Evolutionary conservation across 2,329 filamentous ascomycete genomes (phyloP).

Genomic region (Magnaporthiopsis rhizophila): DNA sequence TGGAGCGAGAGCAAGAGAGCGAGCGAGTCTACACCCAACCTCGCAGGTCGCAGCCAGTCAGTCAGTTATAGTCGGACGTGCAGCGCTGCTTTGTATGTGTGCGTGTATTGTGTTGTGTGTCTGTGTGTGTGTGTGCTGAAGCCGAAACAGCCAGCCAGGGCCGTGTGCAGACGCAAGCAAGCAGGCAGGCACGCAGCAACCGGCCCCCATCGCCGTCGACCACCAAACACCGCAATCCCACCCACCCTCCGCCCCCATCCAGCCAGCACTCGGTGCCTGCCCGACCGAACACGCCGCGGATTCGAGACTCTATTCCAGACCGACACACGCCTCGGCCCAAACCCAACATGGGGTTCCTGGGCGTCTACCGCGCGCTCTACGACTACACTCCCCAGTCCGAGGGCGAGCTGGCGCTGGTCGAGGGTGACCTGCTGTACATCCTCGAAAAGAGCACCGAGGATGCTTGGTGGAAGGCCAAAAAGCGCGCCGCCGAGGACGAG

Average conservation of each 20-base stretch:
- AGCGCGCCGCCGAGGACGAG: conserved; percentile 73
- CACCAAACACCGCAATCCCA: not conserved
- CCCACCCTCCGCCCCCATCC: too few species aligned
- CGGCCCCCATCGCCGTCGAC: not conserved
- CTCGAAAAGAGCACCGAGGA: conserved; percentile 57
- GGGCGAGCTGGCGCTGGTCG: conserved; percentile 16
- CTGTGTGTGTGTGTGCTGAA: not conserved
- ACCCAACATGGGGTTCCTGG: conserved; percentile 16
- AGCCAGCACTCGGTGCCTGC: not conserved
- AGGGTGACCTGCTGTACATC: conserved; percentile 17
- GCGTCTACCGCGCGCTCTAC: conserved; percentile 17
- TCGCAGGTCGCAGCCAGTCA: not conserved
- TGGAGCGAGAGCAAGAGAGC: not conserved
- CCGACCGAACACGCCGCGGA: not conserved
- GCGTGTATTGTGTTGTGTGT: not conserved
- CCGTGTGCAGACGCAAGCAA: not conserved
- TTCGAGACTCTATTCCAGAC: not conserved
- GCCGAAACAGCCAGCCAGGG: not conserved
- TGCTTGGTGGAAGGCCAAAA: conserved; percentile 96
- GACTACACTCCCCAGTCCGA: conserved; percentile 19
- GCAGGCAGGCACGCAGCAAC: not conserved
- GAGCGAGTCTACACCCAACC: not conserved
- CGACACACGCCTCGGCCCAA: not conserved
- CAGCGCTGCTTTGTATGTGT: not conserved
- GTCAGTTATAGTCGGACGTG: not conserved